Evolutionary conservation across 2,329 filamentous ascomycete genomes (phyloP), one percentile per base, ranked within the genome.

Genomic region (Neophaeococcomyces aloes): DNA sequence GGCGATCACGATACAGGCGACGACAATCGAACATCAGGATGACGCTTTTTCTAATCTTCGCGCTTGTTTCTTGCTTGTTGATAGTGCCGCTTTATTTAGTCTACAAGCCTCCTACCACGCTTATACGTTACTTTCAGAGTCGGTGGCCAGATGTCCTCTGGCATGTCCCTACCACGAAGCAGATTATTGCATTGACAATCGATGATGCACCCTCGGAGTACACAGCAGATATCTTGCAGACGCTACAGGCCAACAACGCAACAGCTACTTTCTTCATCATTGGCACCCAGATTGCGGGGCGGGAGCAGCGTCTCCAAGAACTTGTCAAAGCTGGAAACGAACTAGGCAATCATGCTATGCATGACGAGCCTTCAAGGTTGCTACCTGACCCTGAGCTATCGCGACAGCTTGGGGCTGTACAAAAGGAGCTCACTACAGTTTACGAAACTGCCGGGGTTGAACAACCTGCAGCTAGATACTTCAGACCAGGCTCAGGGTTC

Each of bases 181-280:
- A 81, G 57, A 64, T 89, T 19, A 71, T 94, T 14, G 87, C 85
- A 0, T 70, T 95, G 30, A 94, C 86, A 1, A 81, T 94, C 56
- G 87, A 94, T 66, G 87, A 94, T 64, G 83, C 79, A 21, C 87
- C 87, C 0, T 88, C 83, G 1, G 63, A 72, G 33, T 72, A 84
- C 60, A 93, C 87, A 2, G 57, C 63, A 34, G 75, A 79, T 44
- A 87, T 94, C 47, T 65, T 87, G 43, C 65, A 76, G 33, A 65
- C 85, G 0, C 69, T 94, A n/a, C 66, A 70, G 42, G 68, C 69
- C 18, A 72, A 86, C 57, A 70, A 74, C 45, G 85, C 81, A 11
- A 76, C 71, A 15, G 87, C 87, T 0, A 94, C 87, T 0, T 91
- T 94, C 61, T 95, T 94, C 62, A 72, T 93, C 25, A 94, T 94